phyloP scores from a whole-genome alignment of 805 yeast species.

The Lipomyces orientalis region DNA sequence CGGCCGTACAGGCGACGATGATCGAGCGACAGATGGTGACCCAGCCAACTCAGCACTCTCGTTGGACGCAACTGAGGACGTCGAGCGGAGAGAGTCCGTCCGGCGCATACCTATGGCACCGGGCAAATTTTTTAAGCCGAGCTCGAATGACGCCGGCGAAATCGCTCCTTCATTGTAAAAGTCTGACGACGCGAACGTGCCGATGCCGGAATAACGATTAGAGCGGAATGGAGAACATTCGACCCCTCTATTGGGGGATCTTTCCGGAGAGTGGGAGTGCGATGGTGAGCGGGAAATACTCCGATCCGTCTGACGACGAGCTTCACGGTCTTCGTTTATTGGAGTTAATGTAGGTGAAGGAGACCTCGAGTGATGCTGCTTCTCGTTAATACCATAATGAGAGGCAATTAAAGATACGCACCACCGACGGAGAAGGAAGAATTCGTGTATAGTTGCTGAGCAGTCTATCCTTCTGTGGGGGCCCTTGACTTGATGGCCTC shows the following conservation, averaged over 20 bases:
- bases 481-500: constrained; percentile 11
- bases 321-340: neutral
- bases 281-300: constrained; percentile 22
- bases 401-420: constrained; percentile 8
- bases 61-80: constrained; percentile 13
- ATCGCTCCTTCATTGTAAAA: constrained; percentile 21
- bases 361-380: constrained; percentile 2
- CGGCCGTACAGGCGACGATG: constrained; percentile 26
- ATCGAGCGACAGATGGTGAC: constrained; percentile 10
- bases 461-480: constrained; percentile 3
- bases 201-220: constrained; percentile 31
- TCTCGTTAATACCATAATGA: constrained; percentile 1
- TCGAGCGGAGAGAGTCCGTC: constrained; percentile 14
- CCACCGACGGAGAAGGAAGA: constrained; percentile 25
- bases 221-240: constrained; percentile 29
- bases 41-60: neutral
- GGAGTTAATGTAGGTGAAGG: constrained; percentile 12
- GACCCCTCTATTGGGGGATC: constrained; percentile 2
- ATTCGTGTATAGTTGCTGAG: constrained; percentile 13
- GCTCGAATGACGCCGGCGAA: constrained; percentile 30
- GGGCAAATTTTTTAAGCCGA: neutral
- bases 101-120: constrained; percentile 15
- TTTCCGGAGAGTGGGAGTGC: constrained; percentile 25
- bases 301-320: neutral
- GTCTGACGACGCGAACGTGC: constrained; percentile 35